Evolutionary conservation across 2,329 filamentous ascomycete genomes (phyloP).

Genomic region (Hypoxylon sp.): DNA sequence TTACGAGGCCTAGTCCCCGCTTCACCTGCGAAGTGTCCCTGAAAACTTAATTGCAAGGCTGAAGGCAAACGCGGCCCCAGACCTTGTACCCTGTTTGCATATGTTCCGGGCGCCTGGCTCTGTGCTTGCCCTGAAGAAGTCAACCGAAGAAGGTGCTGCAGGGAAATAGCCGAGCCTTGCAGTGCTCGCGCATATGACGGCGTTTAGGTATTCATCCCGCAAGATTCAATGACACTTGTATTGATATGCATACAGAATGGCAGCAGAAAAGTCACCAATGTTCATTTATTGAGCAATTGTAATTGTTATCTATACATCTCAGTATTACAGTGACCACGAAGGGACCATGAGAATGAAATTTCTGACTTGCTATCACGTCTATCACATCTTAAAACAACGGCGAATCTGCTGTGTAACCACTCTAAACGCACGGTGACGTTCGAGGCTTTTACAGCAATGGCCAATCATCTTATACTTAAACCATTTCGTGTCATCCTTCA

Average conservation of each 20-base stretch:
- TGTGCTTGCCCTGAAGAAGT: not conserved
- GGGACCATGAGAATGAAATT: not conserved
- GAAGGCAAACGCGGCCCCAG: not conserved
- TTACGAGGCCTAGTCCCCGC: slow-evolving; percentile 14
- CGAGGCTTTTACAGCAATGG: slow-evolving; percentile 14
- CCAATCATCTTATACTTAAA: not conserved
- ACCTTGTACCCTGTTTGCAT: slow-evolving; percentile 13
- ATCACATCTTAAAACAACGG: not conserved
- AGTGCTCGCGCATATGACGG: not conserved
- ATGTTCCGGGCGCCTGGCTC: slow-evolving; percentile 21
- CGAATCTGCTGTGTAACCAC: slow-evolving; percentile 12
- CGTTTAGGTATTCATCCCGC: not conserved
- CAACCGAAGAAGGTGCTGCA: not conserved
- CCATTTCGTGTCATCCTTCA: not conserved
- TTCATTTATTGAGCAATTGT: slow-evolving; percentile 9
- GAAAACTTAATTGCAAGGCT: slow-evolving; percentile 13
- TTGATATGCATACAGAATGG: not conserved
- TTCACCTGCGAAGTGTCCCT: not conserved
- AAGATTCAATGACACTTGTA: not conserved
- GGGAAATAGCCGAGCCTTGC: not conserved
- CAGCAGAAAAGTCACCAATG: not conserved
- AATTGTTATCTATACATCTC: not conserved
- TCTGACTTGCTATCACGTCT: not conserved
- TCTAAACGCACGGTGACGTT: slow-evolving; percentile 13
- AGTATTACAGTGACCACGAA: slow-evolving; percentile 3